phyloP scores from a whole-genome alignment of 305 asterid species.

The Fraxinus xanthoxyloides region DNA sequence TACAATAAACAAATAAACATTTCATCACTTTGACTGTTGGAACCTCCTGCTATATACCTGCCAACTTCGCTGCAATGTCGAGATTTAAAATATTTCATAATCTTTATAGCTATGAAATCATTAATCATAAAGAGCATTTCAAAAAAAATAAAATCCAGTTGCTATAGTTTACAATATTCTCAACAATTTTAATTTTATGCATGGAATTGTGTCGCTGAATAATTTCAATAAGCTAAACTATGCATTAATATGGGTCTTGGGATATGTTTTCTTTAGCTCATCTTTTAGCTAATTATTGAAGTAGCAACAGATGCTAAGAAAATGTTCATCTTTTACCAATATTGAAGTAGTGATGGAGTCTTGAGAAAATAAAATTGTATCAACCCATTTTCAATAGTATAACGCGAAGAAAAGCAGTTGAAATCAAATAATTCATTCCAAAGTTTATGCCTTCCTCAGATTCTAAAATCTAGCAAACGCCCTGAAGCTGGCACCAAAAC shows the following conservation, averaged over 20 bases:
- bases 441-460: constrained; percentile 1
- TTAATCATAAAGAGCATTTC: neutral
- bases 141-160: neutral
- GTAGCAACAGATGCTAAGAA: neutral
- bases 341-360: neutral
- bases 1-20: neutral
- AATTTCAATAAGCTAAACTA: neutral
- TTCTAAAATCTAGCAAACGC: constrained; percentile 8
- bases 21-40: neutral
- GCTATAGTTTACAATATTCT: neutral
- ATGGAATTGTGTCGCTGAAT: neutral
- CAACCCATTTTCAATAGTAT: neutral
- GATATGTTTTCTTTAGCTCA: neutral
- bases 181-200: neutral
- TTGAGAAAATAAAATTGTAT: neutral
- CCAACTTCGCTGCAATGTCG: neutral
- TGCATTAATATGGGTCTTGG: neutral
- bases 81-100: neutral
- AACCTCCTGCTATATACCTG: neutral
- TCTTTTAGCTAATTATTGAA: neutral
- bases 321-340: neutral
- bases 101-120: neutral
- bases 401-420: neutral
- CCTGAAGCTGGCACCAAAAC: neutral
- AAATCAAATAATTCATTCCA: neutral